Evolutionary conservation across 306 rosid species (phyloP).

Genomic region (Cucurbita moschata): DNA sequence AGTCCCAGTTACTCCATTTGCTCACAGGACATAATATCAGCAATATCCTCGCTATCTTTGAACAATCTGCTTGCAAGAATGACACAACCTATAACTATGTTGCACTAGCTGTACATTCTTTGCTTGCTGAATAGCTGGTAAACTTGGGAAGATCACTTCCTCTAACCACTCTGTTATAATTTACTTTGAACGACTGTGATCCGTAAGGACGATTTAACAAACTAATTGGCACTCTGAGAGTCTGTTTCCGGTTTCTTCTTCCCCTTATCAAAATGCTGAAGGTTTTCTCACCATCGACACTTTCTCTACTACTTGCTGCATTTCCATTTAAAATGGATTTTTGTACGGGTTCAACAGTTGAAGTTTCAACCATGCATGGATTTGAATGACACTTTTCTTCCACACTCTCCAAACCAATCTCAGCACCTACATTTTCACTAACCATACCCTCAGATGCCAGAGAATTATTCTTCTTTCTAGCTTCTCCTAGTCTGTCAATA

Average conservation of each 20-base stretch:
- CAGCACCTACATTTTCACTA: slow-evolving; percentile 26
- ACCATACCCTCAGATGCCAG: slow-evolving; percentile 17
- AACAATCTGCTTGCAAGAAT: slow-evolving; percentile 14
- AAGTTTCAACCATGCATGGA: slow-evolving; percentile 25
- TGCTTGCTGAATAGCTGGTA: slow-evolving; percentile 38
- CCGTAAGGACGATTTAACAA: slow-evolving; percentile 82
- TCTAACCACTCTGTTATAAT: slow-evolving; percentile 68
- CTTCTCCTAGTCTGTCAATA: slow-evolving; percentile 36
- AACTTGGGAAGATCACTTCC: slow-evolving; percentile 62
- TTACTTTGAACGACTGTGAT: slow-evolving; percentile 85
- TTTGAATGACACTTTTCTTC: slow-evolving; percentile 41
- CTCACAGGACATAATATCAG: slow-evolving; percentile 6
- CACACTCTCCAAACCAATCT: slow-evolving; percentile 26
- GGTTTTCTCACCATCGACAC: slow-evolving; percentile 67
- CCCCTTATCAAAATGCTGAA: slow-evolving; percentile 88
- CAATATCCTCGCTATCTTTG: slow-evolving; percentile 17
- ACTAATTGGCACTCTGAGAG: slow-evolving; percentile 88
- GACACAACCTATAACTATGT: slow-evolving; percentile 20
- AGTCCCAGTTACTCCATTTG: neutral
- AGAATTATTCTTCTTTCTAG: slow-evolving; percentile 26
- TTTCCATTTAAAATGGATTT: slow-evolving; percentile 16
- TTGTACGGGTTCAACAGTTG: slow-evolving; percentile 17
- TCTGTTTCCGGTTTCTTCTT: slow-evolving; percentile 83
- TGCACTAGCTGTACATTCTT: slow-evolving; percentile 71
- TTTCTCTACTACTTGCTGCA: slow-evolving; percentile 27